Conservation (phyloP, 352 stramenopile genomes). For the Globisporangium mamillatum region DNA sequence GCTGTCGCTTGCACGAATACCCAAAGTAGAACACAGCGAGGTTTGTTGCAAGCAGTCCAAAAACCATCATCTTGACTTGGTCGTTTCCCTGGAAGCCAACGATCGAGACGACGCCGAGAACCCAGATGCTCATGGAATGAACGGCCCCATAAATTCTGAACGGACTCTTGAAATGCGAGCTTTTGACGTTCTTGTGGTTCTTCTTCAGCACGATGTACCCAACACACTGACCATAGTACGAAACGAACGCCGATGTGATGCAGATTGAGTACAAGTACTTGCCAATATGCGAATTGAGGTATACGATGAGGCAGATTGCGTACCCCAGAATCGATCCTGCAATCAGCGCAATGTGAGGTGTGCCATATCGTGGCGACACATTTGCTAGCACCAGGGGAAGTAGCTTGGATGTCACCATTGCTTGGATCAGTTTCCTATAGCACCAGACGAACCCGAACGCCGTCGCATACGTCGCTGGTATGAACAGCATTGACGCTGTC, state of each 20-base stretch:
- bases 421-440: conserved; percentile 46
- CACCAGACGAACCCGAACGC: conserved; percentile 58
- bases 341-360: conserved; percentile 22
- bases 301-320: conserved; percentile 28
- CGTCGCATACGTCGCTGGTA: conserved; percentile 49
- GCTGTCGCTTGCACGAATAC: conserved; percentile 20
- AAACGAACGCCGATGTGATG: conserved; percentile 16
- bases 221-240: conserved; percentile 22
- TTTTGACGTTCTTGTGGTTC: conserved; percentile 26
- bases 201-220: conserved; percentile 26
- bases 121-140: conserved; percentile 21
- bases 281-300: background rate
- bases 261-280: conserved; percentile 1
- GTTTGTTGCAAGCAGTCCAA: background rate
- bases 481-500: conserved; percentile 30
- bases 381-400: conserved; percentile 28
- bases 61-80: background rate
- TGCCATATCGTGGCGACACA: conserved; percentile 16
- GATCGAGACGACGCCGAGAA: conserved; percentile 11
- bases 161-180: conserved; percentile 18
- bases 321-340: conserved; percentile 25
- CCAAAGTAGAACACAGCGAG: conserved; percentile 18
- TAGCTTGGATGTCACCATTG: conserved; percentile 43
- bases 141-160: conserved; percentile 20
- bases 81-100: conserved; percentile 18